Conservation (phyloP, 176 grass and related monocot genomes). For the Thalia dealbata region DNA sequence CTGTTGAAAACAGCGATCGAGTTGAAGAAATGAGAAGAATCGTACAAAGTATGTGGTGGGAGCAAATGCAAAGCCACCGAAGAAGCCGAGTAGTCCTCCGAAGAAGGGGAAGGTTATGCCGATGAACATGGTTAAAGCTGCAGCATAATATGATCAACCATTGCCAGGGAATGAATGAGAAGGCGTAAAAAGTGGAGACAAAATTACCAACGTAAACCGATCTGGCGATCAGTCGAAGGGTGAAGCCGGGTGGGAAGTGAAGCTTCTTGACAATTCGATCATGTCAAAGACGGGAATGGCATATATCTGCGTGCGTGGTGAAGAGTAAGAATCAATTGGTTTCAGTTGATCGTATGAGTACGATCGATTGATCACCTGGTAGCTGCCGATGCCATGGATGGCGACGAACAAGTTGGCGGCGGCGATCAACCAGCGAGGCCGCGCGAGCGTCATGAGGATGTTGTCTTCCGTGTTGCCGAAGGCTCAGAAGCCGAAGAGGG, state of each 20-base stretch:
- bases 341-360: neutral
- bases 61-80: constrained; percentile 77
- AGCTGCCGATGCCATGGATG: constrained; percentile 80
- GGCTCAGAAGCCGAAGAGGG: constrained; percentile 64
- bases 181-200: neutral
- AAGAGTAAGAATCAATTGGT: neutral
- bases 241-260: constrained; percentile 40
- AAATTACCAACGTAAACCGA: constrained; percentile 61
- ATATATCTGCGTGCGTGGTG: constrained; percentile 36
- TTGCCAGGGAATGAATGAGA: no score
- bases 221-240: constrained; percentile 52
- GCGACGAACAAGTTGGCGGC: constrained; percentile 85
- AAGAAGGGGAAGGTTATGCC: constrained; percentile 90
- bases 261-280: constrained; percentile 85
- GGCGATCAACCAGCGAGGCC: constrained; percentile 75
- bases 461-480: constrained; percentile 47
- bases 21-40: neutral
- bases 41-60: constrained; percentile 90
- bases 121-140: constrained; percentile 91
- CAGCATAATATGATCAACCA: no score
- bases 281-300: constrained; percentile 96
- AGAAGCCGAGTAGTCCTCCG: constrained; percentile 63
- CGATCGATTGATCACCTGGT: constrained; percentile 32
- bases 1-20: neutral
- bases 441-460: constrained; percentile 50